Conservation (phyloP, 768 basidiomycete genomes). For the Baorangia bicolor region DNA sequence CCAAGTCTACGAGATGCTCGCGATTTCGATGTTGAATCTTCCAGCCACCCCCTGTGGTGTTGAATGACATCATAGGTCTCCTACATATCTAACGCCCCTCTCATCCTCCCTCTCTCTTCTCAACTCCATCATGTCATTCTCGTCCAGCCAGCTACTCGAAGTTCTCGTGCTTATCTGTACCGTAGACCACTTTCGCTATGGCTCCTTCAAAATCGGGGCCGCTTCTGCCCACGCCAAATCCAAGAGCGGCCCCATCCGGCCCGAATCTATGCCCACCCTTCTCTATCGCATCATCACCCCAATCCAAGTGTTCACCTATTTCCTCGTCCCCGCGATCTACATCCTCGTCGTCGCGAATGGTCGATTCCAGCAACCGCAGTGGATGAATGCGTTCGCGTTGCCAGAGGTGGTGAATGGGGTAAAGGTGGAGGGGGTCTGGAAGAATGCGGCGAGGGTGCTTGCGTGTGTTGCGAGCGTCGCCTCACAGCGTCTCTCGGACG, state of each 20-base stretch:
- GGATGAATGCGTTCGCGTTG: conserved; percentile 1
- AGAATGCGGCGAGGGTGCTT: neutral
- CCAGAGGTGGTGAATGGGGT: neutral
- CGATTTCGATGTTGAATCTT: too few species aligned
- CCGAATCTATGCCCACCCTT: neutral
- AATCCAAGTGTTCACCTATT: neutral
- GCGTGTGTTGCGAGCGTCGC: neutral
- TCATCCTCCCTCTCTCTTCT: neutral
- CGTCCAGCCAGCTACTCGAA: conserved; percentile 1
- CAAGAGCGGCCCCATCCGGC: conserved; percentile 3
- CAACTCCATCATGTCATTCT: neutral
- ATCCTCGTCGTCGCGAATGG: neutral
- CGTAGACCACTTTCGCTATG: neutral
- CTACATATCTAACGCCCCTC: neutral
- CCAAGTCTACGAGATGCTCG: too few species aligned
- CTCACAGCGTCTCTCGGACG: neutral
- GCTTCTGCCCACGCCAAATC: neutral
- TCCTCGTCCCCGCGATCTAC: neutral
- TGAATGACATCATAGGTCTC: neutral
- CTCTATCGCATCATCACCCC: neutral
- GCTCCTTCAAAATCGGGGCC: neutral
- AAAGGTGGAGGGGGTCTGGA: neutral
- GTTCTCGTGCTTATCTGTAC: conserved; percentile 3
- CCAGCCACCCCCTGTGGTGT: neutral
- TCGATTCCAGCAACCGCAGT: conserved; percentile 3